A percentile compares a stretch with the other conserved stretches of the same genome.
phyloP scores from a whole-genome alignment of 176 grass and related monocot species.

The Miscanthus lutarioriparius region DNA sequence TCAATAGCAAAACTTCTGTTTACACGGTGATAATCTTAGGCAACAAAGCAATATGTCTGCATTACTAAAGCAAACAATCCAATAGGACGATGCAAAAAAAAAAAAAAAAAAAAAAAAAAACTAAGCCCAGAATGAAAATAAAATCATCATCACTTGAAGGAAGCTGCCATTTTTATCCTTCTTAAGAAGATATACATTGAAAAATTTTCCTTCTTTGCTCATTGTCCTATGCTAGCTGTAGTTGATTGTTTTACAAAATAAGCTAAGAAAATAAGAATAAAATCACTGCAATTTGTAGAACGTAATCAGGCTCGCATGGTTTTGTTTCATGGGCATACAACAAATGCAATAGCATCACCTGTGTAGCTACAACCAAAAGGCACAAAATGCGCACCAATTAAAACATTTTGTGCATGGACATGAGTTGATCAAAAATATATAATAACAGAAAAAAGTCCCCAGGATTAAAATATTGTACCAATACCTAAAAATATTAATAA shows the following conservation, averaged over 20 bases:
- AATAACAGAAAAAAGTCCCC: constrained; percentile 5
- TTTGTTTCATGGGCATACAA: not conserved
- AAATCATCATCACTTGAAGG: not conserved
- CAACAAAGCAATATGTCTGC: not conserved
- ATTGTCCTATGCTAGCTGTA: not conserved
- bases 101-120: too few relatives aligned
- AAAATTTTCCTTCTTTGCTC: not conserved
- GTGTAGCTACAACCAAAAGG: not conserved
- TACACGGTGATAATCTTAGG: not conserved
- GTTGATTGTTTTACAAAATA: not conserved
- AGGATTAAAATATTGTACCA: not conserved
- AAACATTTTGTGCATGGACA: constrained; percentile 2
- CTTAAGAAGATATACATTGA: not conserved
- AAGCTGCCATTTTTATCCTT: not conserved
- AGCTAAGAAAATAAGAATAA: not conserved
- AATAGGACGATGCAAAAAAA: not conserved
- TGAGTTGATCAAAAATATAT: not conserved
- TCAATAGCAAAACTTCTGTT: not conserved
- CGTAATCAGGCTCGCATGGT: not conserved
- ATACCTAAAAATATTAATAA: not conserved
- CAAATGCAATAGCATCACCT: not conserved
- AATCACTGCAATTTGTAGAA: not conserved
- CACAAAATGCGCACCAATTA: not conserved
- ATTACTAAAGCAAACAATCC: not conserved
- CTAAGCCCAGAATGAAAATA: not conserved